Evolutionary conservation across 495 filamentous ascomycete species (phyloP).

Genomic region (Aspergillus sclerotioniger): DNA sequence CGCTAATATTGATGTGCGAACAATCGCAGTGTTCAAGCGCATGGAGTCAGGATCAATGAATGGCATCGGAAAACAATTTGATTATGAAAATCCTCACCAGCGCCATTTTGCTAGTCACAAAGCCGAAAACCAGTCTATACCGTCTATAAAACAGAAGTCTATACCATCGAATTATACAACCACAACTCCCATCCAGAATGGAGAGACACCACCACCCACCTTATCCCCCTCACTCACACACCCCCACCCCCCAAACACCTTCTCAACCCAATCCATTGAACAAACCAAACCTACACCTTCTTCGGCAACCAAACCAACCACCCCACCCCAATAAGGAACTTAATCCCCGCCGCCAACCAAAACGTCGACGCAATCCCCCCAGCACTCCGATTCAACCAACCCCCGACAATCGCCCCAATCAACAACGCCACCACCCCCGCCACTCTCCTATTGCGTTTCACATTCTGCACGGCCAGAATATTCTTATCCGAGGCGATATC

Average conservation of each 20-base stretch:
- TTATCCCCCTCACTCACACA: neutral
- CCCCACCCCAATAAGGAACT: conserved; percentile 10
- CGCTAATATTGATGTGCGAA: too few relatives aligned
- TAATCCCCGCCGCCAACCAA: conserved; percentile 18
- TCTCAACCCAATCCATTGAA: neutral
- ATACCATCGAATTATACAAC: too few relatives aligned
- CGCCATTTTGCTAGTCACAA: too few relatives aligned
- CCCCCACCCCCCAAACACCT: neutral
- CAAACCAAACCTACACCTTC: neutral
- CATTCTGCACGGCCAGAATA: conserved; percentile 35
- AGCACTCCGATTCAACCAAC: conserved; percentile 16
- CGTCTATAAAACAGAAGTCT: too few relatives aligned
- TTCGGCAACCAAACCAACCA: conserved; percentile 9
- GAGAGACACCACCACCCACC: too few relatives aligned
- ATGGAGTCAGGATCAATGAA: too few relatives aligned
- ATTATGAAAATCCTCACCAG: too few relatives aligned
- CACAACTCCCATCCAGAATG: too few relatives aligned
- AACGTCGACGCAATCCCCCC: conserved; percentile 19
- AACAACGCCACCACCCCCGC: conserved; percentile 16
- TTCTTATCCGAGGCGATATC: conserved; percentile 62
- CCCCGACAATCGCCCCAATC: conserved; percentile 17
- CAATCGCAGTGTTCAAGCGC: too few relatives aligned
- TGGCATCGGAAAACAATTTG: too few relatives aligned
- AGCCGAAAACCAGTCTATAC: too few relatives aligned
- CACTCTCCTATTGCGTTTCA: conserved; percentile 15